Evolutionary conservation across 139 green algal genomes (phyloP).

Genomic region (Volvox africanus): DNA sequence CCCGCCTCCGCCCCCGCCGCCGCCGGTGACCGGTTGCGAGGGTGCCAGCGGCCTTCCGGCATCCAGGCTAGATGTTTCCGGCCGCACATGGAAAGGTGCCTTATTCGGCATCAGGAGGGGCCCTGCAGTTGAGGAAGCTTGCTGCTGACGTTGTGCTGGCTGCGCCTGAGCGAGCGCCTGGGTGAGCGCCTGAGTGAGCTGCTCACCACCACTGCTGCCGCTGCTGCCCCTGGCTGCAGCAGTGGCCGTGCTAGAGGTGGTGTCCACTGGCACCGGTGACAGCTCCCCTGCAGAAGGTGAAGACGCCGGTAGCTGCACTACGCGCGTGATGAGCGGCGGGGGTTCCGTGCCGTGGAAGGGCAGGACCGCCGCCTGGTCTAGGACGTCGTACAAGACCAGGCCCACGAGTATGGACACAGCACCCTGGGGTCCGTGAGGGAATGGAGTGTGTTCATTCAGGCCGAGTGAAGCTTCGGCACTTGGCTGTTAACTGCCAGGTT

Average conservation of each 20-base stretch:
- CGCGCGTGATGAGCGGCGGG: constrained; percentile 31
- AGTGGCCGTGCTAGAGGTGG: not conserved
- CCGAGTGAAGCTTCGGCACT: no score
- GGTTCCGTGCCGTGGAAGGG: constrained; percentile 35
- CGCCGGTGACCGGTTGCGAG: not conserved
- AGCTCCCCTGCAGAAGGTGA: not conserved
- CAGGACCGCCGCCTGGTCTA: constrained; percentile 27
- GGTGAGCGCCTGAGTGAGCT: not conserved
- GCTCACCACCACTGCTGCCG: not conserved
- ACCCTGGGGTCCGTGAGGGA: not conserved
- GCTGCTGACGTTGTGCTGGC: not conserved
- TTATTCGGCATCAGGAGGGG: not conserved
- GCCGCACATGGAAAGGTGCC: constrained; percentile 15
- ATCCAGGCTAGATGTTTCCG: not conserved
- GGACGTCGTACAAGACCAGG: not conserved
- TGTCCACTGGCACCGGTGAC: not conserved
- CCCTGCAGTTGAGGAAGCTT: not conserved
- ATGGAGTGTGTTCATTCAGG: no score
- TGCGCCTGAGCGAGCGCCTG: not conserved
- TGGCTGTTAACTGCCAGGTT: no score
- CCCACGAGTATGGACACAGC: constrained; percentile 35
- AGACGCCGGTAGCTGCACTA: constrained; percentile 24
- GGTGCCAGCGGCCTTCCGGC: not conserved
- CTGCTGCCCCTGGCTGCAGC: not conserved
- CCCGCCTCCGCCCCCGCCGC: not conserved